These are phyloP conservation scores for Marasmius oreades DNA, from an alignment of 1,284 basidiomycete genomes.

Conservation along the genomic window DNA sequence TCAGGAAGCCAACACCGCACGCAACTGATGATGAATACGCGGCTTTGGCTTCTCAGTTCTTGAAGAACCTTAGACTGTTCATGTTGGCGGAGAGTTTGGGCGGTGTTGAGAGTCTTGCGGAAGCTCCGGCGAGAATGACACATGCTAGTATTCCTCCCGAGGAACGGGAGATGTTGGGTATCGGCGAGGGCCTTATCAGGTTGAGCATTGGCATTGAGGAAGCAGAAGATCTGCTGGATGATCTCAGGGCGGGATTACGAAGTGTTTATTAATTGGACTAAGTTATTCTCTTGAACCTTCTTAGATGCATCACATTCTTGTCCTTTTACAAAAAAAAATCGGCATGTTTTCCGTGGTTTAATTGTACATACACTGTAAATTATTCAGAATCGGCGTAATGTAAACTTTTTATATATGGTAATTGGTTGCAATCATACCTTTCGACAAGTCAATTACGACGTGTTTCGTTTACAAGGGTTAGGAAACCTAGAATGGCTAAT, in stretches of 20 bases:
- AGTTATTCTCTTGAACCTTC: too few species aligned
- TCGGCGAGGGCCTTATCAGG: constrained; percentile 78
- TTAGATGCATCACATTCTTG: too few species aligned
- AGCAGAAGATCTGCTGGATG: constrained; percentile 71
- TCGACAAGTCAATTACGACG: too few species aligned
- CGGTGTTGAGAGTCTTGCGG: constrained; percentile 88
- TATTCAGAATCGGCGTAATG: too few species aligned
- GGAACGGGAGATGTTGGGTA: constrained; percentile 71
- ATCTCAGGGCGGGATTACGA: constrained; percentile 71
- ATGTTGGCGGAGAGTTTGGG: constrained; percentile 89
- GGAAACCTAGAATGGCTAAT: too few species aligned
- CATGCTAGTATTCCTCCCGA: constrained; percentile 73
- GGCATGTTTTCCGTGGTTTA: too few species aligned
- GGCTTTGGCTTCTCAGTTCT: constrained; percentile 57
- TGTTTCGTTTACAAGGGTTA: too few species aligned
- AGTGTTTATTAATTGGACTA: background rate
- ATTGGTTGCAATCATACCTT: too few species aligned
- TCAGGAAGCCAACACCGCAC: constrained; percentile 40
- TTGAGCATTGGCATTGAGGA: constrained; percentile 88
- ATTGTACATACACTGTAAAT: too few species aligned
- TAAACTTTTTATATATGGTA: too few species aligned
- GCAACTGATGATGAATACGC: background rate
- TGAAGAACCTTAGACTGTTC: constrained; percentile 70
- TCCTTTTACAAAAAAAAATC: too few species aligned
- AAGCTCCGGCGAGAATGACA: constrained; percentile 86